Percentiles rank a stretch among this genome's conserved stretches.
These are phyloP conservation scores for Spergularia bocconei DNA, from an alignment of 148 eudicot genomes.

Conservation along the genomic window DNA sequence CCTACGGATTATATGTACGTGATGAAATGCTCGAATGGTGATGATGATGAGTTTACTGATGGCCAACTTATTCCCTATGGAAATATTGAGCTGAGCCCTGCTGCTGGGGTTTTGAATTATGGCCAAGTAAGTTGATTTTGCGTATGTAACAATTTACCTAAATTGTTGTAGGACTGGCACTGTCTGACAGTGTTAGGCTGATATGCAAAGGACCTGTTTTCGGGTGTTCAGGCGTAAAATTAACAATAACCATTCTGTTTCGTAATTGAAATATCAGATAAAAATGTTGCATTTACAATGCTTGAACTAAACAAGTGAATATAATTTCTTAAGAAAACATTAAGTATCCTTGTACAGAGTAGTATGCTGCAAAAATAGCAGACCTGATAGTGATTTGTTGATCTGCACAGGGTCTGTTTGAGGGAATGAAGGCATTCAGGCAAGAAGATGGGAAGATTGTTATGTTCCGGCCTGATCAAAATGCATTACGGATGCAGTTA, in stretches of 20 bases:
- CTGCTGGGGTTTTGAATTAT: slow-evolving; percentile 40
- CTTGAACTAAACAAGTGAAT: no score
- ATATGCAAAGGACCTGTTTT: background rate
- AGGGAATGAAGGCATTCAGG: slow-evolving; percentile 43
- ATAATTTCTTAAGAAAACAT: no score
- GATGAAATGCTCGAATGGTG: slow-evolving; percentile 30
- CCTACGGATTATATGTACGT: slow-evolving; percentile 40
- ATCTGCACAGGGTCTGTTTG: slow-evolving; percentile 33
- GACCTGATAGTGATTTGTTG: background rate
- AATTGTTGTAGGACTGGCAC: no score
- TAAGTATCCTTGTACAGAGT: background rate
- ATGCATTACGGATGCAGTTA: slow-evolving; percentile 37
- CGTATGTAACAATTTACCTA: background rate
- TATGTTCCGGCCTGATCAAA: slow-evolving; percentile 39
- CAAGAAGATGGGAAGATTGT: slow-evolving; percentile 32
- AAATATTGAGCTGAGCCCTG: slow-evolving; percentile 36
- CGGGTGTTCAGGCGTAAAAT: no score
- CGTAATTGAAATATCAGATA: no score
- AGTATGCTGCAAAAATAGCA: background rate
- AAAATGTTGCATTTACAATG: no score
- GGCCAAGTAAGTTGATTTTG: slow-evolving; percentile 28
- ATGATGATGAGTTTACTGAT: slow-evolving; percentile 19
- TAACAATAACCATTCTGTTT: no score
- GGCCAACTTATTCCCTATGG: slow-evolving; percentile 37
- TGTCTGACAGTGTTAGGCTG: background rate